Base-by-base conservation (phyloP, 129 eudicot genomes). In the Flaveria sonorensis region DNA sequence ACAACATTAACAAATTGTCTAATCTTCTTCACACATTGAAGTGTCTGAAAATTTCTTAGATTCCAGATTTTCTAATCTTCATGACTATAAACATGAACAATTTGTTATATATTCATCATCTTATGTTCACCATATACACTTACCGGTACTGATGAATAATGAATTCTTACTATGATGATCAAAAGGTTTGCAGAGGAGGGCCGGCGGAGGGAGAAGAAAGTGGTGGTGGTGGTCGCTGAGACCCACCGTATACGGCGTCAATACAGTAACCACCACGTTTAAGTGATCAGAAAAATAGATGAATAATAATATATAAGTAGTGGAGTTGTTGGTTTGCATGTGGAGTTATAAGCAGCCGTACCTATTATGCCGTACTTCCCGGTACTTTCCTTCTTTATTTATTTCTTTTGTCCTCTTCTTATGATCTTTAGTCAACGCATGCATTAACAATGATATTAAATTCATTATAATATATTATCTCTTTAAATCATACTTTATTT, bases 281-380 rank as follows among this genome's bases (percentile, higher is more conserved):
- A 8, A 53, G 16, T 12, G 64, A 57, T 57, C 15, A 55, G 64
- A 10, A 57, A 53, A 57, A 20, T 57, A 32, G 21, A 57, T 20
- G 30, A 20, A 20, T 2, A 10, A 20, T 57, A 57, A 57, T 20
- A 45, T 8, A 45, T 9, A 57, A 57, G 14, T 4, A 21, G 4
- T 20, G 28, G 13, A 57, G 64, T 20, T 57, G 64, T 57, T 57
- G 64, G 64, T 32, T 2, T 57, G 64, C 64, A 57, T 57, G 32
- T 57, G 64, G 14, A 7, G 64, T 32, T 57, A 57, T 57, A 57
- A 57, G 64, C 32, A 57, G 26, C 32, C 64, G 64, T 57, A 57
- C 64, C 21, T 57, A 57, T 57, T 57, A 57, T 20, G 64, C 64
- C 64, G 64, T 57, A 57, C 32, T 20, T 57, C 23, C 61, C 61